phyloP scores from a whole-genome alignment of 2,329 filamentous ascomycete genomes.

The Venturia effusa region DNA sequence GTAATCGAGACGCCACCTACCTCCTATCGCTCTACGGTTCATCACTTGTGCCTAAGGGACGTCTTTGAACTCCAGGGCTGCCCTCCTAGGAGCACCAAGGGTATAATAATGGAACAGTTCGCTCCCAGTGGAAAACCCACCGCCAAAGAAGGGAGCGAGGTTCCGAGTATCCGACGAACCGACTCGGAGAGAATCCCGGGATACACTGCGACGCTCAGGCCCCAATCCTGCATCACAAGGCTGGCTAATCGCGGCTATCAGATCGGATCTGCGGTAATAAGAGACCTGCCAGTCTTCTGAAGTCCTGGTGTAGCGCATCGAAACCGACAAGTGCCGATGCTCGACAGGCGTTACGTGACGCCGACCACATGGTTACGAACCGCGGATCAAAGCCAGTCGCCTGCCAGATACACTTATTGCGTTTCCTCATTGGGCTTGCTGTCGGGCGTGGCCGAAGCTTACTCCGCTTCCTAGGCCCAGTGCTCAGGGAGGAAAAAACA shows the following conservation, averaged over 20 bases:
- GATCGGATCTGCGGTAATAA: not conserved
- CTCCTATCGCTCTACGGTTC: no score
- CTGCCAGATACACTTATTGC: not conserved
- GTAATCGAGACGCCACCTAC: not conserved
- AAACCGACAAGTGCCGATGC: not conserved
- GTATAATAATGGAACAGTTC: no score
- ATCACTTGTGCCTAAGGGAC: not conserved
- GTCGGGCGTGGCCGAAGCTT: not conserved
- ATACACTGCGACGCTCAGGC: not conserved
- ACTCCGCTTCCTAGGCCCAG: not conserved
- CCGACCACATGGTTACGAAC: not conserved
- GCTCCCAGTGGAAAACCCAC: not conserved
- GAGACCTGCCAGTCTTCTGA: not conserved
- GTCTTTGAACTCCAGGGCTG: not conserved
- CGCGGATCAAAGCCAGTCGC: not conserved
- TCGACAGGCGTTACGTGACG: not conserved
- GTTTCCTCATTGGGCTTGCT: not conserved
- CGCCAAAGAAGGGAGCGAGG: not conserved
- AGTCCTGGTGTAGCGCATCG: not conserved
- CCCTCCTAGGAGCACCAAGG: no score
- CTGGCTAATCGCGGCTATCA: conserved; percentile 2
- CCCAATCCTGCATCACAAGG: not conserved
- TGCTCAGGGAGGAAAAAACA: not conserved
- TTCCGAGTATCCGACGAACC: not conserved
- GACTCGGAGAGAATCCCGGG: not conserved